Evolutionary conservation across 345 rosid species (phyloP).

Genomic region (Orychophragmus violaceus): DNA sequence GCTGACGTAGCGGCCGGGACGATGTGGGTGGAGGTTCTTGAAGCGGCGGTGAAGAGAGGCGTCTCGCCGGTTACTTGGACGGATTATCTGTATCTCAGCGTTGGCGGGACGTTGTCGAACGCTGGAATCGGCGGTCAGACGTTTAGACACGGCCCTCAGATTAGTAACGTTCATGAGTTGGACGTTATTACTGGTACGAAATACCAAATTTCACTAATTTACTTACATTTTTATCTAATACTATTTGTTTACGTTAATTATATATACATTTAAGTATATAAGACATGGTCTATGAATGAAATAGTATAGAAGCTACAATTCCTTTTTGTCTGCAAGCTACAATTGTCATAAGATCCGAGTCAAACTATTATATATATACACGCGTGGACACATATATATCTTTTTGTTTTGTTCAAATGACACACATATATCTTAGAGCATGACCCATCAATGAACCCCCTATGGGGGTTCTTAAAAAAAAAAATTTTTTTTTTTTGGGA

Average conservation of each 20-base stretch:
- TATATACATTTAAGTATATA: not conserved
- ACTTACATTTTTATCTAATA: not conserved
- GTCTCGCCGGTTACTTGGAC: constrained; percentile 79
- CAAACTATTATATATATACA: not conserved
- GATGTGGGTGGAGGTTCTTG: constrained; percentile 76
- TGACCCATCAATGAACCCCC: too few relatives aligned
- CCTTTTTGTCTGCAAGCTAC: constrained; percentile 7
- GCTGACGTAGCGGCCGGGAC: constrained; percentile 78
- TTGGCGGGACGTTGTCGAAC: constrained; percentile 92
- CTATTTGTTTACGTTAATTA: not conserved
- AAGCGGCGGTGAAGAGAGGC: constrained; percentile 41
- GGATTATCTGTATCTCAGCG: constrained; percentile 76
- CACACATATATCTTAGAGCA: too few relatives aligned
- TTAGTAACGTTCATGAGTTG: constrained; percentile 74
- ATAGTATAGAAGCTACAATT: not conserved
- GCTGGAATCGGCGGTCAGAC: constrained; percentile 93
- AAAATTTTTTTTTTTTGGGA: too few relatives aligned
- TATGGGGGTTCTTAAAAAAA: too few relatives aligned
- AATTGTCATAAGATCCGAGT: not conserved
- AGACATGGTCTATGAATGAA: not conserved
- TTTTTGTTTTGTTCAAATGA: too few relatives aligned
- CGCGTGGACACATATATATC: not conserved
- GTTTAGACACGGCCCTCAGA: constrained; percentile 90
- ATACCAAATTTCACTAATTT: not conserved
- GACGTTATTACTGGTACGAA: constrained; percentile 81